phyloP scores from a whole-genome alignment of 129 eudicot genomes.

The Sambucus nigra region DNA sequence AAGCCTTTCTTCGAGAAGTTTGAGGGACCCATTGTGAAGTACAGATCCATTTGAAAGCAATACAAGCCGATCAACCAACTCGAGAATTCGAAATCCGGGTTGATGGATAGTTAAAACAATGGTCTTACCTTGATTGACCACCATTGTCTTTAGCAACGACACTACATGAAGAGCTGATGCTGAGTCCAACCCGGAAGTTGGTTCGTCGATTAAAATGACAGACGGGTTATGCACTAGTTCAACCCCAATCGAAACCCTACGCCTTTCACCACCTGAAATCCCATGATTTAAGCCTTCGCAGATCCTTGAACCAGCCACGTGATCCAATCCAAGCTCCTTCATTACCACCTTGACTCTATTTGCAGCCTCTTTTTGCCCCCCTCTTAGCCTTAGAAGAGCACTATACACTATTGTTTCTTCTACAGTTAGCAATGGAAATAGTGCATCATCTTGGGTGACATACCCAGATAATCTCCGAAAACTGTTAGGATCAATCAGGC shows the following conservation, averaged over 20 bases:
- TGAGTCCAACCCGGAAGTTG: slow-evolving; percentile 90
- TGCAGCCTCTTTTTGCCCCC: slow-evolving; percentile 37
- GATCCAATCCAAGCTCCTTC: slow-evolving; percentile 64
- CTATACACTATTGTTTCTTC: slow-evolving; percentile 81
- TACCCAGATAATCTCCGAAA: slow-evolving; percentile 61
- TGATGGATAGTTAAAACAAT: slow-evolving; percentile 81
- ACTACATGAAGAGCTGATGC: slow-evolving; percentile 70
- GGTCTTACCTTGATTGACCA: slow-evolving; percentile 44
- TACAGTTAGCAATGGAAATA: slow-evolving; percentile 78
- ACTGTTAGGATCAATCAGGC: slow-evolving; percentile 26
- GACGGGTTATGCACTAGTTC: slow-evolving; percentile 80
- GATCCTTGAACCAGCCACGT: slow-evolving; percentile 45
- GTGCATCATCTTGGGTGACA: slow-evolving; percentile 73
- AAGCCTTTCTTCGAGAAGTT: slow-evolving; percentile 58
- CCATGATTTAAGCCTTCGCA: slow-evolving; percentile 63
- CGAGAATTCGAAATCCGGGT: slow-evolving; percentile 79
- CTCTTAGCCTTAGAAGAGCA: slow-evolving; percentile 57
- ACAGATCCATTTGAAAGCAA: slow-evolving; percentile 66
- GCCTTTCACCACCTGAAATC: slow-evolving; percentile 84
- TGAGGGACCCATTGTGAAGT: slow-evolving; percentile 66
- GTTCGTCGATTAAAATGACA: slow-evolving; percentile 71
- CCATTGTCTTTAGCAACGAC: slow-evolving; percentile 56
- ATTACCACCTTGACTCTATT: slow-evolving; percentile 41
- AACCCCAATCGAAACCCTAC: slow-evolving; percentile 86
- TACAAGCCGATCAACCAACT: slow-evolving; percentile 63